Percentiles rank a stretch among this genome's conserved stretches.
Evolutionary conservation across 257 asterid genomes (phyloP).

Genomic region (Avicennia marina): DNA sequence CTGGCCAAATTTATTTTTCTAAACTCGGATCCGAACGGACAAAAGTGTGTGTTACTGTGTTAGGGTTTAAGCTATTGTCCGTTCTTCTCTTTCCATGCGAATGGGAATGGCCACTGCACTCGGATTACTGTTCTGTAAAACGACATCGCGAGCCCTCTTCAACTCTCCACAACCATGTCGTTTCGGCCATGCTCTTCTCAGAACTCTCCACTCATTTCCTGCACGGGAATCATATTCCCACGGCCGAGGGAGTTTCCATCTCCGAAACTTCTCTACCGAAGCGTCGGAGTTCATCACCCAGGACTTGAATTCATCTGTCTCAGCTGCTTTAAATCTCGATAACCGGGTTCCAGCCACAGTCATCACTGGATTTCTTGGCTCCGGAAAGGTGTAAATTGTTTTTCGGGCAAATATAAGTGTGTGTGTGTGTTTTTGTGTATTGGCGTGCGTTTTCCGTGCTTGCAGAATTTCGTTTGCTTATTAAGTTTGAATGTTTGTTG

Average conservation of each 20-base stretch:
- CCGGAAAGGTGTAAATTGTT: conserved; percentile 67
- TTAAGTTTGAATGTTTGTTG: too few species aligned
- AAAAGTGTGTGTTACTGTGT: too few species aligned
- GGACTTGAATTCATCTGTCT: conserved; percentile 52
- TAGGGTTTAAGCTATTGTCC: conserved; percentile 48
- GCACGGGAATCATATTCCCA: conserved; percentile 17
- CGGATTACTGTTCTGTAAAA: conserved; percentile 41
- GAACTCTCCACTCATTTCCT: conserved; percentile 28
- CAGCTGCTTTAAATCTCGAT: conserved; percentile 67
- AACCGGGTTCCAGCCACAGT: conserved; percentile 81
- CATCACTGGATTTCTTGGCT: conserved; percentile 91
- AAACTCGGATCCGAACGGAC: too few species aligned
- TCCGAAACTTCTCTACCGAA: conserved; percentile 50
- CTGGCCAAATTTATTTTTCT: too few species aligned
- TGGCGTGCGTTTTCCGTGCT: neutral
- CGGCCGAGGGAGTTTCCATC: conserved; percentile 7
- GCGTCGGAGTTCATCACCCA: conserved; percentile 42
- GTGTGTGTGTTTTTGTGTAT: neutral
- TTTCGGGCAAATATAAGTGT: neutral
- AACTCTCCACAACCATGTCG: conserved; percentile 20
- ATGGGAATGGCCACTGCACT: conserved; percentile 61
- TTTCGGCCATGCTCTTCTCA: conserved; percentile 22
- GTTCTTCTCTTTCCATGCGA: neutral
- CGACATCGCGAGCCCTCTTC: conserved; percentile 33
- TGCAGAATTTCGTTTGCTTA: too few species aligned